Evolutionary conservation across 768 basidiomycete genomes (phyloP), one percentile per base, ranked within the genome.

Genomic region (Rhodotorula toruloides): DNA sequence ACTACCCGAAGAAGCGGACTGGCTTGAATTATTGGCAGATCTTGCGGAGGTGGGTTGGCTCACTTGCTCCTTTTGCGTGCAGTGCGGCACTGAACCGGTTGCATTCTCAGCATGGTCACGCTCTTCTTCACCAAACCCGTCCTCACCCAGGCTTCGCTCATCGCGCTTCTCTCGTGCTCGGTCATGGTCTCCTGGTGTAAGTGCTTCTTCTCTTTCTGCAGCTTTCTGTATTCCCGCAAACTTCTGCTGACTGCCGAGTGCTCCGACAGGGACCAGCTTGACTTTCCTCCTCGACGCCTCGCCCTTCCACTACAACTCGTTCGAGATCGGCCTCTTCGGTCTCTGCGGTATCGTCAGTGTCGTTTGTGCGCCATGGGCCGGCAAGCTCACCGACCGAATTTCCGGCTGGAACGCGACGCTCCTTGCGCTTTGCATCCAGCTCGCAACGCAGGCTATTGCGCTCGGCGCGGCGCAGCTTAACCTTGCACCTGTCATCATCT

Each of bases 361-460:
- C 54, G 63, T 73, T 29, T 71, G 68, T 3, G 77, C 72, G 1
- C 77, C 77, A 16, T 49, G 74, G 48, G 75, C 74, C 1, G 76
- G 76, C 17, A 72, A 65, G 43, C 54, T 77, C 29, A 74, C 76
- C 3, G 76, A 78, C 61, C 69, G 63, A 8, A 80, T 90, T 48
- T 80, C 87, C 0, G 87, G 87, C 0, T 93, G 89, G 88, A 84
- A 86, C 63, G 85, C 85, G 13, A 84, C 87, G 14, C 79, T 91
- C 42, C 72, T 84, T 43, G 83, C 83, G 14, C 47, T 68, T 1
- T 17, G 81, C 31, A 70, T 77, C 54, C 79, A 85, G 34, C 50
- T 84, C 25, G 66, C 81, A 42, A 85, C 84, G 73, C 85, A 86
- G 73, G 77, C 79, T 29, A 81, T 92, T 11, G 87, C 88, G 75